Percentiles rank a stretch among this genome's conserved stretches.
Conservation (phyloP, 2,329 filamentous ascomycete genomes). For the Talaromyces sp. region DNA sequence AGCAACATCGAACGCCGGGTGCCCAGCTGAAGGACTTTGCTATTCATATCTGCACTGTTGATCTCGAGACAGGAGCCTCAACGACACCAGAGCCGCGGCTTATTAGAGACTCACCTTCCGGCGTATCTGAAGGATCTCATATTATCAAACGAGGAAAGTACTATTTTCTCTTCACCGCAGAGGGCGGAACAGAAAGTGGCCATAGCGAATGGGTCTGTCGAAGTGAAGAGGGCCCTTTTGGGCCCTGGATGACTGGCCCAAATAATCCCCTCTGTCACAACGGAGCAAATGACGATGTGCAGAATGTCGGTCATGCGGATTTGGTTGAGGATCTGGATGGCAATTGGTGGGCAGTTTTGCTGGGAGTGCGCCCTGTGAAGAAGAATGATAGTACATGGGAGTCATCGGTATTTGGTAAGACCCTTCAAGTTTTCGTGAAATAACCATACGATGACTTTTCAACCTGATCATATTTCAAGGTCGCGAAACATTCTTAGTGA, state of each 20-base stretch:
- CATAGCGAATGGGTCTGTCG: constrained; percentile 58
- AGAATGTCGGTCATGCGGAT: constrained; percentile 49
- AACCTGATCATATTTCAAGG: constrained; percentile 23
- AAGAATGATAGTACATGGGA: constrained; percentile 25
- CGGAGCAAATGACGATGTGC: constrained; percentile 44
- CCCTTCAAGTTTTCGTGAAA: neutral
- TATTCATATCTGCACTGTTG: constrained; percentile 32
- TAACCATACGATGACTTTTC: neutral
- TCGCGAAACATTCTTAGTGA: constrained; percentile 49
- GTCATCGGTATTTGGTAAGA: constrained; percentile 41
- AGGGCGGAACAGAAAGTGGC: constrained; percentile 55
- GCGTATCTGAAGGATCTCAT: constrained; percentile 51
- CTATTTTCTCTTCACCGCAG: constrained; percentile 52
- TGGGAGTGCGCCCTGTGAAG: constrained; percentile 40
- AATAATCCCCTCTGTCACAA: constrained; percentile 55
- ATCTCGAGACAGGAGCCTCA: constrained; percentile 29
- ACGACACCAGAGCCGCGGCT: constrained; percentile 24
- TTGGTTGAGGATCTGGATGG: constrained; percentile 44
- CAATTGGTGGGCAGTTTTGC: constrained; percentile 47
- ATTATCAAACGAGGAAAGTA: constrained; percentile 49
- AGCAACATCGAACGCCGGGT: constrained; percentile 32
- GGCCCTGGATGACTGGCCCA: constrained; percentile 59
- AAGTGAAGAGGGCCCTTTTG: constrained; percentile 51
- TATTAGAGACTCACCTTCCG: constrained; percentile 44
- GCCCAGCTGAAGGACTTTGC: constrained; percentile 49